Evolutionary conservation across 371 early-diverging fungal species (phyloP), one percentile per base, ranked within the genome.

Genomic region (Mucor circinelloides): DNA sequence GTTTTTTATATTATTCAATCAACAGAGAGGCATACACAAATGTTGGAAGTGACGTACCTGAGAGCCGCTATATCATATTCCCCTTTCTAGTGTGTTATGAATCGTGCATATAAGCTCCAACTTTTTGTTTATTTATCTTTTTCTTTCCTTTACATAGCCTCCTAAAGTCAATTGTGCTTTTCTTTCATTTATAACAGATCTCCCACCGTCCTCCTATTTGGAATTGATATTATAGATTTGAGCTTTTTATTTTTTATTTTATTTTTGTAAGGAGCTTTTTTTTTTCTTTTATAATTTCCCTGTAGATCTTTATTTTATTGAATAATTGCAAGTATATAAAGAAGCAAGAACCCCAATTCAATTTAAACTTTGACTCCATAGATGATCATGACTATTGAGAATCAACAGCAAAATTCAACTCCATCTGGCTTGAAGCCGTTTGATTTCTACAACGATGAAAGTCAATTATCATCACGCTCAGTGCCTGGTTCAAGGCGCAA

Each of bases 401-500:
- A 66, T 21, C 60, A 60, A 60, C 48, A 48, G 21, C 60, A 66
- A 60, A 40, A 28, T 30, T 44, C 58, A 31, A 7, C 48, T 10
- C 3, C 23, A 48, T 23, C 48, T 21, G 48, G 48, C 19, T 23
- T 48, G 48, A 7, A 31, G 12, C 25, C 58, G 28, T 65, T 58
- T 58, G 58, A 65, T 57, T 65, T 58, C 25, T 65, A 65, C 34
- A 58, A 58, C 19, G 30, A 54, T 27, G 54, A 54, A 54, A 54
- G 27, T 17, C 54, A 54, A 27, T 30, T 54, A 17, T 25, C 62
- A 25, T 73, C 78, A 27, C 63, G 74, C 25, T 78, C 81, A 30
- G 67, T 78, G 2, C 78, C 81, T 60, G 76, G 65, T 55, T 79
- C 81, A 36, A 63, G 77, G 19, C 74, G 75, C 19, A 79, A 78